These are phyloP conservation scores for Davidsoniella australis DNA, from an alignment of 2,329 filamentous ascomycete species.

Conservation along the genomic window DNA sequence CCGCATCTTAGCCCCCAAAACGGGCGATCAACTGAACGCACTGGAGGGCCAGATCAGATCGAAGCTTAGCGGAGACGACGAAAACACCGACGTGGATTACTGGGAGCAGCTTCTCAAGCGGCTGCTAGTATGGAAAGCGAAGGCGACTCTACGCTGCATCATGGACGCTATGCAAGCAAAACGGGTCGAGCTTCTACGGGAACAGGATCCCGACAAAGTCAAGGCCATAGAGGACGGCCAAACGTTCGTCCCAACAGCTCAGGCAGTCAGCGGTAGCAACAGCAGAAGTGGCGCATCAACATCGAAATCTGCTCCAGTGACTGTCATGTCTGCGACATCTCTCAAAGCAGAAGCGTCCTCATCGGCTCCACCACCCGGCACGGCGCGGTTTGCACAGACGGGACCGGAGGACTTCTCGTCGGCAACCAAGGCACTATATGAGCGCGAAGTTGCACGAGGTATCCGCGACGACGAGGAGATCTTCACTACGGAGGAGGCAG, in stretches of 20 bases:
- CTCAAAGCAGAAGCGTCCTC: conserved; percentile 11
- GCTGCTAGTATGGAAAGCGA: conserved; percentile 79
- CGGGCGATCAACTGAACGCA: conserved; percentile 67
- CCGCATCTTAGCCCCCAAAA: conserved; percentile 69
- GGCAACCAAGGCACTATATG: conserved; percentile 75
- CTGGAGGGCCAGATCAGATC: conserved; percentile 73
- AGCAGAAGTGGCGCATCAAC: not conserved
- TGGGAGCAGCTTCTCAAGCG: conserved; percentile 86
- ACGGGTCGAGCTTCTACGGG: conserved; percentile 47
- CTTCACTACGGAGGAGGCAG: conserved; percentile 75
- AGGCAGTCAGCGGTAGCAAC: conserved; percentile 6
- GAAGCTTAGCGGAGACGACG: conserved; percentile 76
- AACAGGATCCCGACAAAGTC: conserved; percentile 52
- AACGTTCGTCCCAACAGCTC: conserved; percentile 14
- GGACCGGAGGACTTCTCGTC: conserved; percentile 69
- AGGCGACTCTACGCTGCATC: conserved; percentile 63
- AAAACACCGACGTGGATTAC: conserved; percentile 87
- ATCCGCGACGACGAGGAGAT: conserved; percentile 91
- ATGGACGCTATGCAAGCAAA: conserved; percentile 59
- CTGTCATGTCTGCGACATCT: not conserved
- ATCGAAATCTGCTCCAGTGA: not conserved
- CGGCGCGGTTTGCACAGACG: conserved; percentile 50
- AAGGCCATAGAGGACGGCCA: conserved; percentile 11
- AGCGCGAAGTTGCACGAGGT: conserved; percentile 80
- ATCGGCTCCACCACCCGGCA: conserved; percentile 28